Conservation (phyloP, 176 grass and related monocot species). For the Avena insularis region DNA sequence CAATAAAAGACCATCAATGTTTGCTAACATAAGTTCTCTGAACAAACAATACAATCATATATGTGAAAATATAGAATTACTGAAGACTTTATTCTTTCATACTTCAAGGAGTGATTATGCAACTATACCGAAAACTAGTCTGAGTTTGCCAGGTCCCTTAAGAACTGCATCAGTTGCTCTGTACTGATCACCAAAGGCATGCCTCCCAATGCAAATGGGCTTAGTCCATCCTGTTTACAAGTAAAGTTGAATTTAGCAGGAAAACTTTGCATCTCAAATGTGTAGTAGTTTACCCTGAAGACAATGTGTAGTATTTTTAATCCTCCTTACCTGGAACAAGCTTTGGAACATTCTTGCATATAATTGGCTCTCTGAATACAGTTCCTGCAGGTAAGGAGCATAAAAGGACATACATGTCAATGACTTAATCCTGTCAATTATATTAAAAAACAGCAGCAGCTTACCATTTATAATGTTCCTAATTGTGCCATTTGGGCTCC, state of each 20-base stretch:
- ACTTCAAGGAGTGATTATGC: slow-evolving; percentile 8
- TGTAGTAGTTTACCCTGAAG: neutral
- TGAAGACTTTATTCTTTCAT: neutral
- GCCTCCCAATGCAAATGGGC: slow-evolving; percentile 99
- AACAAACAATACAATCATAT: slow-evolving; percentile 31
- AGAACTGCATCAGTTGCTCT: slow-evolving; percentile 92
- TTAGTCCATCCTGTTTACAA: slow-evolving; percentile 89
- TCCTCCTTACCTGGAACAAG: slow-evolving; percentile 82
- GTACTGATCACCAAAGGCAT: slow-evolving; percentile 99
- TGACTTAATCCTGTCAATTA: slow-evolving; percentile 31
- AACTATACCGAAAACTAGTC: slow-evolving; percentile 87
- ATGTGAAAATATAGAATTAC: neutral
- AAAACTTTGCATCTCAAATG: slow-evolving; percentile 31
- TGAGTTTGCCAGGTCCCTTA: slow-evolving; percentile 97
- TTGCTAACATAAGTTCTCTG: slow-evolving; percentile 20
- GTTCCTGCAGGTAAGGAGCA: slow-evolving; percentile 62
- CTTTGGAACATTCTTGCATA: slow-evolving; percentile 92
- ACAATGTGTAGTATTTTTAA: slow-evolving; percentile 13
- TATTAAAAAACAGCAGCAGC: slow-evolving; percentile 25
- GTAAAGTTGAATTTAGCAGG: slow-evolving; percentile 28
- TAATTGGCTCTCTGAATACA: slow-evolving; percentile 97
- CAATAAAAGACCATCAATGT: slow-evolving; percentile 30
- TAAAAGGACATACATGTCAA: slow-evolving; percentile 36
- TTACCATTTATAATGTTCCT: slow-evolving; percentile 95
- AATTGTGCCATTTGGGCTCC: slow-evolving; percentile 95